phyloP scores from a whole-genome alignment of 2,329 filamentous ascomycete genomes.

The Fusarium citri region DNA sequence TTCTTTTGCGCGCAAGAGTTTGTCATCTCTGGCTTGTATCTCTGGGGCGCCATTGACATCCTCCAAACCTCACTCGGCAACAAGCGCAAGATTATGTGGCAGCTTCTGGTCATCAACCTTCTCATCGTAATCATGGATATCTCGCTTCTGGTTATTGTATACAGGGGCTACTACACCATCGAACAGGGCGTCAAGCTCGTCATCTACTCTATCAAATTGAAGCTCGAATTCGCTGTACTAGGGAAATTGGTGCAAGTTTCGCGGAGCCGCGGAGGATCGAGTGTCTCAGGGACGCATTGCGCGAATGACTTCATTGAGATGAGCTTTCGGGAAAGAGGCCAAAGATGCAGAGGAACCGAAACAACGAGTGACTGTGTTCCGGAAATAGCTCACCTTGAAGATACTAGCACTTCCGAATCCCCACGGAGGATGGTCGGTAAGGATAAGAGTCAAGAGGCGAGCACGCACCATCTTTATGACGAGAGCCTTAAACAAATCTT shows the following conservation, averaged over 20 bases:
- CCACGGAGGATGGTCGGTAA: background rate
- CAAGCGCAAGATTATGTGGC: slow-evolving; percentile 27
- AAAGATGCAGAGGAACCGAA: background rate
- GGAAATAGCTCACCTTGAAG: slow-evolving; percentile 6
- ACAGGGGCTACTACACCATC: slow-evolving; percentile 7
- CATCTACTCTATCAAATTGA: slow-evolving; percentile 47
- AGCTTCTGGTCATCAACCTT: slow-evolving; percentile 27
- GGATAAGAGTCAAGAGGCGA: background rate
- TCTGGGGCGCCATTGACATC: slow-evolving; percentile 18
- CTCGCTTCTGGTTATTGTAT: slow-evolving; percentile 27
- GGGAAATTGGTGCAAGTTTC: slow-evolving; percentile 52
- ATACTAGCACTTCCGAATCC: background rate
- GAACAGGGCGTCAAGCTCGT: slow-evolving; percentile 26
- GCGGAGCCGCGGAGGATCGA: slow-evolving; percentile 33
- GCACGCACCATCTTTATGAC: slow-evolving; percentile 17
- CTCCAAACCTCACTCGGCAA: slow-evolving; percentile 23
- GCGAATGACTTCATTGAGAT: slow-evolving; percentile 1
- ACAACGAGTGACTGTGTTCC: background rate
- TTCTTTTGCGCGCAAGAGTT: slow-evolving; percentile 26
- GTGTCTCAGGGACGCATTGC: background rate
- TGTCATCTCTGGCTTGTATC: slow-evolving; percentile 12
- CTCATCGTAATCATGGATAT: slow-evolving; percentile 37
- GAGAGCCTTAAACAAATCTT: slow-evolving; percentile 29
- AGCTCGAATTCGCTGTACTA: slow-evolving; percentile 53
- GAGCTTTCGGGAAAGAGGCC: background rate